Conservation (phyloP, 2,329 filamentous ascomycete species). For the Neopestalotiopsis rosae region DNA sequence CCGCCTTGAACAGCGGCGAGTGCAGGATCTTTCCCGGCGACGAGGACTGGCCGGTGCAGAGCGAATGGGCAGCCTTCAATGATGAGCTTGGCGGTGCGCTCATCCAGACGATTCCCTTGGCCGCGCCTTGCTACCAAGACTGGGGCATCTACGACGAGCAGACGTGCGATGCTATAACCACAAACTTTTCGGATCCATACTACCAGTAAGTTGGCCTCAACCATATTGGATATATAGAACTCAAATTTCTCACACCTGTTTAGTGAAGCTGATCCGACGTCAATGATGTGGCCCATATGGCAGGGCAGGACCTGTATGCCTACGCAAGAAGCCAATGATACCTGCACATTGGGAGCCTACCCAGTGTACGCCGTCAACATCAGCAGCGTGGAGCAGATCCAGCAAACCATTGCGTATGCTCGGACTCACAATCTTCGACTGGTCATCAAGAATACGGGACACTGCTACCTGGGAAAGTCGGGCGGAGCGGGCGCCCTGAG, state of each 20-base stretch:
- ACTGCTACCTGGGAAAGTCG: slow-evolving; percentile 52
- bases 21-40: slow-evolving; percentile 37
- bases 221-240: not conserved
- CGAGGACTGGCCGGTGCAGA: slow-evolving; percentile 27
- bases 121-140: slow-evolving; percentile 35
- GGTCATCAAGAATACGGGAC: slow-evolving; percentile 59
- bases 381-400: slow-evolving; percentile 48
- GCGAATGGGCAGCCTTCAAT: slow-evolving; percentile 32
- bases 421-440: slow-evolving; percentile 52
- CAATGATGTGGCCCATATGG: slow-evolving; percentile 44
- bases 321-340: slow-evolving; percentile 25
- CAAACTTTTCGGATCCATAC: slow-evolving; percentile 31
- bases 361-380: slow-evolving; percentile 48
- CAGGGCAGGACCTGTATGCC: slow-evolving; percentile 28
- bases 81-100: slow-evolving; percentile 31
- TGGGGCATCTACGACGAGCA: slow-evolving; percentile 29
- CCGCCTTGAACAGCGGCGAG: slow-evolving; percentile 9
- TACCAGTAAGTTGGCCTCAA: slow-evolving; percentile 24
- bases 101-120: slow-evolving; percentile 36
- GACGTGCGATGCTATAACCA: slow-evolving; percentile 29
- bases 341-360: slow-evolving; percentile 47
- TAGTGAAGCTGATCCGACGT: slow-evolving; percentile 42
- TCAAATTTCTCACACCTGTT: not conserved
- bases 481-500: slow-evolving; percentile 44
- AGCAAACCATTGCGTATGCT: slow-evolving; percentile 53